Conservation (phyloP, 768 basidiomycete species). For the Lentinula raphanica region DNA sequence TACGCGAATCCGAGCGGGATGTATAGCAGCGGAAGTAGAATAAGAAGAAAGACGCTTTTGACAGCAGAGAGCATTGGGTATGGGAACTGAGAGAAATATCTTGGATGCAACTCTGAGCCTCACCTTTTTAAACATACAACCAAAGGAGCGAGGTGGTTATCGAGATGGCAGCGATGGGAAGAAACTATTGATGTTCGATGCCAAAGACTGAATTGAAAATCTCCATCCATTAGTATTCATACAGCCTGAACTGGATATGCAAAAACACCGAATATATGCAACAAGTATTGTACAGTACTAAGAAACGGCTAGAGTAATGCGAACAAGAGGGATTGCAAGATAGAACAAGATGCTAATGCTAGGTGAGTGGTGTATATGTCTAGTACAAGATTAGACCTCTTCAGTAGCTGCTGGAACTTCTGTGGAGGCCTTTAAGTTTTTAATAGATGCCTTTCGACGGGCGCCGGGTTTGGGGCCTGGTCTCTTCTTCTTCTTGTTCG, state of each 20-base stretch:
- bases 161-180: not conserved
- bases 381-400: not conserved
- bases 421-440: constrained; percentile 3
- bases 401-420: constrained; percentile 1
- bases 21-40: not conserved
- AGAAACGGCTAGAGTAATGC: not conserved
- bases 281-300: constrained; percentile 7
- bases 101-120: not conserved
- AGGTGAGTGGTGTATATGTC: not conserved
- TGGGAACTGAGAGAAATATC: too few relatives aligned
- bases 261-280: not conserved
- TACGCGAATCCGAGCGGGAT: not conserved
- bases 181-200: not conserved
- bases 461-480: constrained; percentile 21
- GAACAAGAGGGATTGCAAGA: not conserved
- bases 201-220: not conserved
- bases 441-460: constrained; percentile 28
- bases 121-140: not conserved
- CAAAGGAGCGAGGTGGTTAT: not conserved
- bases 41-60: not conserved
- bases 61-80: not conserved
- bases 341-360: not conserved
- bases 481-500: constrained; percentile 5
- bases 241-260: not conserved
- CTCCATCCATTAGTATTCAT: not conserved